Evolutionary conservation across 257 asterid genomes (phyloP), one percentile per base, ranked within the genome.

Genomic region (Przewalskia tangutica): DNA sequence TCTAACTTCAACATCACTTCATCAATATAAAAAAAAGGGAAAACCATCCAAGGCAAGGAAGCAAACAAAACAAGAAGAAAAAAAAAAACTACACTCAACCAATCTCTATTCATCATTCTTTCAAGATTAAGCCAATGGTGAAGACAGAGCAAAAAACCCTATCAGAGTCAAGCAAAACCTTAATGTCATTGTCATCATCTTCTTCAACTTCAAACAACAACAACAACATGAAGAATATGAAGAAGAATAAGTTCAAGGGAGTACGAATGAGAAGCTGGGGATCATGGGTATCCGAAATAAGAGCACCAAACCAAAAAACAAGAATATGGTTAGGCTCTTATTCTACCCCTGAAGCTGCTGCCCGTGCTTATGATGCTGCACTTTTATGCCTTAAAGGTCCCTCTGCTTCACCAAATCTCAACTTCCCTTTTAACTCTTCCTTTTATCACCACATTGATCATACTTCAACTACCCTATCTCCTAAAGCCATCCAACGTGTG

Each of bases 221-320:
- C 48, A 59, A 58, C 54, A 71, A 17, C 23, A 77, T 4, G 50
- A 46, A 65, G 77, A 67, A 68, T 56, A 70, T 46, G 40, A 70
- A 38, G 64, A 93, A 93, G 86, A 95, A 90, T 88, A 92, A 89
- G 90, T 95, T 88, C 93, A 95, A 94, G 79, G 99, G 99, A 13
- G 99, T 95, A 7, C 91, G 98, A 84, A 95, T 95, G 99, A 90
- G 99, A 50, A 94, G 92, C 79, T 94, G 98, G 98, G 98, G 98
- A 36, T 91, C 97, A 77, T 94, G 90, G 90, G 98, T 94, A 13
- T 92, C 98, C 1, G 99, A 95, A 82, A 91, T 95, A 23, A 86
- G 99, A 81, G 99, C 99, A 7, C 99, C 98, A 0, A 94, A 94
- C 81, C 99, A 92, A 20, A 95, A 95, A 60, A 90, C 98, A 48